Evolutionary conservation across 371 early-diverging fungal genomes (phyloP), one percentile per base, ranked within the genome.

Genomic region (Lichtheimia corymbifera): DNA sequence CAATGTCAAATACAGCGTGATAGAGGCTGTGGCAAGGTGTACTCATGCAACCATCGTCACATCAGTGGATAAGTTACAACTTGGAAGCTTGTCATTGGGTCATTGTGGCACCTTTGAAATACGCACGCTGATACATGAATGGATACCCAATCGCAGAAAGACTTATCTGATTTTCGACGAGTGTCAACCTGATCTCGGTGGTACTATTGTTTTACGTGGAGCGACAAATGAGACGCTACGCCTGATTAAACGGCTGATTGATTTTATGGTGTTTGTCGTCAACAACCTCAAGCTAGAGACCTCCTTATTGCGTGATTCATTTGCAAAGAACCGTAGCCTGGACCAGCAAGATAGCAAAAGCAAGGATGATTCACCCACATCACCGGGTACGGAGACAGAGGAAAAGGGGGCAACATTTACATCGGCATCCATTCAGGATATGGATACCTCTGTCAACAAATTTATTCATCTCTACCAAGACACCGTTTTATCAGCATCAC

Each of bases 161-260:
- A 89, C 95, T 20, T 95, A 89, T 66, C 72, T 99, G 51, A 87
- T 89, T 53, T 89, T 99, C 64, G 92, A 95, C 52, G 93, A 93
- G 3, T 94, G 96, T 70, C 82, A 84, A 5, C 82, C 83, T 17
- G 87, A 90, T 45, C 73, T 91, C 0, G 97, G 97, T 13, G 92
- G 96, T 53, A 93, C 96, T 0, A 77, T 97, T 51, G 89, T 96
- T 0, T 67, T 98, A 52, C 86, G 96, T n/a, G 97, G 97, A 28
- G 94, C 84, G 15, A 74, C 75, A 4, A 45, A 79, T 20, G 77
- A 85, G 28, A 76, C 73, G 5, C 76, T 96, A 45, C 75, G 68
- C 18, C 68, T 85, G n/a, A 81, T 96, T 54, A 96, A 97, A 66
- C 80, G 83, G 22, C 80, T 96, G 12, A 76, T 91, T 17, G 85